Evolutionary conservation across 352 stramenopile genomes (phyloP).

Genomic region (Lagenidium giganteum): DNA sequence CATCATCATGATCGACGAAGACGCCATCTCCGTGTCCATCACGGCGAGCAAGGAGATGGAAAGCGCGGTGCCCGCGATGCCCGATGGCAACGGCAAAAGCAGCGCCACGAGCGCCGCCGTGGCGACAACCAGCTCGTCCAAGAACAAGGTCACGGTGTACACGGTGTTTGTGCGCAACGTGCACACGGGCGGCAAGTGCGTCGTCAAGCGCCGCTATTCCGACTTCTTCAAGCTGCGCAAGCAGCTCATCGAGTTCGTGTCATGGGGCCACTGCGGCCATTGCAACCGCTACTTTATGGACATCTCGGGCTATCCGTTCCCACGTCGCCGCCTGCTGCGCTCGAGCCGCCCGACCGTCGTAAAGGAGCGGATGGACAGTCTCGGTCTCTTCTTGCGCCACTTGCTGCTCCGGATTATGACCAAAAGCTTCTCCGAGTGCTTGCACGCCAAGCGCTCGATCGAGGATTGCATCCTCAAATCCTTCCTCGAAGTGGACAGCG

Average conservation of each 20-base stretch:
- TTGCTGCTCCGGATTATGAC: constrained; percentile 69
- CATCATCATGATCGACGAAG: constrained; percentile 26
- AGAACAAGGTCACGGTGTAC: constrained; percentile 82
- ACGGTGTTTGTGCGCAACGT: constrained; percentile 79
- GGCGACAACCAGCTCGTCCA: constrained; percentile 14
- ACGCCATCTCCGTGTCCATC: constrained; percentile 21
- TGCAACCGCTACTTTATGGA: constrained; percentile 61
- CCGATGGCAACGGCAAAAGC: not conserved
- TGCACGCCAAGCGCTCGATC: constrained; percentile 60
- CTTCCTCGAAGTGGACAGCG: constrained; percentile 77
- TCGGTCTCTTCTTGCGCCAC: constrained; percentile 73
- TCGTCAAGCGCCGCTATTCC: constrained; percentile 76
- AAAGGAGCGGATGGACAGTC: constrained; percentile 82
- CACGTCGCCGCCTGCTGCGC: constrained; percentile 62
- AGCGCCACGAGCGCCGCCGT: constrained; percentile 3
- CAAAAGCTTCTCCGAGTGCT: constrained; percentile 61
- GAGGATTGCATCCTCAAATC: constrained; percentile 66
- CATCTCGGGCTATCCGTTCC: constrained; percentile 77
- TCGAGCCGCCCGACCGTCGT: constrained; percentile 64
- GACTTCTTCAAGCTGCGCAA: constrained; percentile 84
- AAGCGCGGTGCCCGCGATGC: not conserved
- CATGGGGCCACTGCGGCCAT: constrained; percentile 64
- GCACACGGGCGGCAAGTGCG: constrained; percentile 63
- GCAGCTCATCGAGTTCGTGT: constrained; percentile 78
- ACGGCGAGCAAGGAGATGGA: constrained; percentile 22